These are phyloP conservation scores for Chaetomium sp. DNA, from an alignment of 2,329 filamentous ascomycete species.

Conservation along the genomic window DNA sequence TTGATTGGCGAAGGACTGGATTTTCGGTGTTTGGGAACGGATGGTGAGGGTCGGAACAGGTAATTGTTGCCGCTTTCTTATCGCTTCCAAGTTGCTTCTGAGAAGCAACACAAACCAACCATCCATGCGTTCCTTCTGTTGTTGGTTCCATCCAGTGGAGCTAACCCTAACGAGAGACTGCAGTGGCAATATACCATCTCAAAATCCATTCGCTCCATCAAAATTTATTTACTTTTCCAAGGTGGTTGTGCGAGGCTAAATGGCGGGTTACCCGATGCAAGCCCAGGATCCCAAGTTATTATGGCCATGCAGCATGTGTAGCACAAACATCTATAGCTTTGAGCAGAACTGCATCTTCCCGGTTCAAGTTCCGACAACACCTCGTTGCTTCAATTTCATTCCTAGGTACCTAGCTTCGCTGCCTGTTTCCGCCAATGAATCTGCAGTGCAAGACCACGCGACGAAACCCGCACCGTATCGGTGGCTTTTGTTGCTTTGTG, in stretches of 20 bases:
- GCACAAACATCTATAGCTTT: neutral
- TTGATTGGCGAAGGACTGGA: neutral
- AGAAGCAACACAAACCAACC: neutral
- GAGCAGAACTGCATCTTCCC: slow-evolving; percentile 7
- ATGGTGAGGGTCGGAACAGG: neutral
- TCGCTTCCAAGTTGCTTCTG: neutral
- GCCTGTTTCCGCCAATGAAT: slow-evolving; percentile 21
- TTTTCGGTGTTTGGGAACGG: neutral
- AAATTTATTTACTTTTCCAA: neutral
- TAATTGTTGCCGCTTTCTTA: neutral
- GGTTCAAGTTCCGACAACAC: neutral
- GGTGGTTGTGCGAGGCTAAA: neutral
- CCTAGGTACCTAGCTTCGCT: neutral
- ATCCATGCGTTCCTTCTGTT: neutral
- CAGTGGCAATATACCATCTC: neutral
- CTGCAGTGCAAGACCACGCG: slow-evolving; percentile 16
- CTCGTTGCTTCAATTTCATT: neutral
- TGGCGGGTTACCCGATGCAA: neutral
- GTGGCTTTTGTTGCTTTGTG: neutral
- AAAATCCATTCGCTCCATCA: neutral
- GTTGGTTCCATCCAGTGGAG: neutral
- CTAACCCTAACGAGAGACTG: neutral
- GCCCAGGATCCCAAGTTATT: neutral
- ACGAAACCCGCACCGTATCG: neutral
- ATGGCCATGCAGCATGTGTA: neutral